Conservation (phyloP, 257 asterid species). For the Datura wrightii region DNA sequence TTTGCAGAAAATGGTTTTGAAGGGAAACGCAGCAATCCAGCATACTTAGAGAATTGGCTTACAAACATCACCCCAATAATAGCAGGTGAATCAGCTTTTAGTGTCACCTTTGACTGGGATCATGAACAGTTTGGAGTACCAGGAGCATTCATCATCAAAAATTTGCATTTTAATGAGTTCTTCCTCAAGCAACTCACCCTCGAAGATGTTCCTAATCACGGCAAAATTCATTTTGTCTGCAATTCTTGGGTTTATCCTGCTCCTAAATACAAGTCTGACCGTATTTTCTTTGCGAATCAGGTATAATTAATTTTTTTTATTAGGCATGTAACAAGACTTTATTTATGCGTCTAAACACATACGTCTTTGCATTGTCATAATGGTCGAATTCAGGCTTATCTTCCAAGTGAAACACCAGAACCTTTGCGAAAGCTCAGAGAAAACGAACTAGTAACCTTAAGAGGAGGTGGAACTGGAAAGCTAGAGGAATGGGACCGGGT, state of each 20-base stretch:
- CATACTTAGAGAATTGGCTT: conserved; percentile 41
- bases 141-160: conserved; percentile 60
- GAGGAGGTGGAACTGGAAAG: conserved; percentile 72
- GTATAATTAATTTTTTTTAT: conserved; percentile 32
- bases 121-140: conserved; percentile 60
- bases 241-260: conserved; percentile 82
- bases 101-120: conserved; percentile 68
- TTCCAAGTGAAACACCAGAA: conserved; percentile 73
- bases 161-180: conserved; percentile 67
- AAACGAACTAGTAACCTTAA: conserved; percentile 59
- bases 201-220: conserved; percentile 65
- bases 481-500: conserved; percentile 74
- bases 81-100: conserved; percentile 45
- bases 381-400: conserved; percentile 55
- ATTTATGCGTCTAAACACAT: neutral
- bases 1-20: conserved; percentile 3
- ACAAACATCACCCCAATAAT: neutral
- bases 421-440: conserved; percentile 58
- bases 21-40: conserved; percentile 48
- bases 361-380: neutral
- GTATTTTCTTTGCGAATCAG: conserved; percentile 74
- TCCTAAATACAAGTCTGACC: conserved; percentile 52
- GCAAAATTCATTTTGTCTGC: conserved; percentile 68
- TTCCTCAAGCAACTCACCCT: conserved; percentile 73
- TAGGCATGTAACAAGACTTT: neutral